Base-by-base conservation (phyloP, 2,329 filamentous ascomycete genomes). In the Metarhizium album region DNA sequence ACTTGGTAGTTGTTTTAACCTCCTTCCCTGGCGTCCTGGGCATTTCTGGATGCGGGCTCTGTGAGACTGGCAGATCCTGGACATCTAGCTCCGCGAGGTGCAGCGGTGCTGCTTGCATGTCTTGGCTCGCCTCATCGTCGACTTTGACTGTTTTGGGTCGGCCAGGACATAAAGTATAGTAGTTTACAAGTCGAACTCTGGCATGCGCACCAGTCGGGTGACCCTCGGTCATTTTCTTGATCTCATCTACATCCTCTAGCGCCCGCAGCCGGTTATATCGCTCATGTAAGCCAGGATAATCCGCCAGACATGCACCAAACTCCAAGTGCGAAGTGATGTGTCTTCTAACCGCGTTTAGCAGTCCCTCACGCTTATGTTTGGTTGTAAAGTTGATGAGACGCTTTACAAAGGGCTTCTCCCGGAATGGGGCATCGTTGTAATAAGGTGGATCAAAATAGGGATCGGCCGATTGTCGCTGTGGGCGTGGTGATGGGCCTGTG, bases 131-230 rank as follows among this genome's bases (percentile, higher is more conserved):
- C 11, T 2, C 31, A 24, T 43, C 29, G 14, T 48, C 49, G 33
- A 42, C 46, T 31, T 61, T 61, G 18, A 60, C 57, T 4, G 56
- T 49, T 58, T 86, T 90, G 2, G 76, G 75, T 52, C 80, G 75
- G 3, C 90, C 90, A 9, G 85, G 84, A 57, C 86, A 90, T n/a
- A 86, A 78, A 1, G 90, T 95, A 63, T 91, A 95, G 64, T 95
- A 95, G 62, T 95, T 95, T 52, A 88, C 75, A 60, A 95, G 95
- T 16, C 89, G 78, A 11, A 93, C 79, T 48, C 84, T 74, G 2
- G 72, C 70, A 2, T 70, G 60, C 3, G 69, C 53, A 2, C 52
- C 53, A 13, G 48, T 37, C 2, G 57, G 52, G 18, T 57, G 53
- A 1, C 56, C 57, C 45, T 51, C 52, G 27, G 18, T 57, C 45